A percentile compares a stretch with the other conserved stretches of the same genome.
phyloP scores from a whole-genome alignment of 345 rosid species.

The Jatropha curcas region DNA sequence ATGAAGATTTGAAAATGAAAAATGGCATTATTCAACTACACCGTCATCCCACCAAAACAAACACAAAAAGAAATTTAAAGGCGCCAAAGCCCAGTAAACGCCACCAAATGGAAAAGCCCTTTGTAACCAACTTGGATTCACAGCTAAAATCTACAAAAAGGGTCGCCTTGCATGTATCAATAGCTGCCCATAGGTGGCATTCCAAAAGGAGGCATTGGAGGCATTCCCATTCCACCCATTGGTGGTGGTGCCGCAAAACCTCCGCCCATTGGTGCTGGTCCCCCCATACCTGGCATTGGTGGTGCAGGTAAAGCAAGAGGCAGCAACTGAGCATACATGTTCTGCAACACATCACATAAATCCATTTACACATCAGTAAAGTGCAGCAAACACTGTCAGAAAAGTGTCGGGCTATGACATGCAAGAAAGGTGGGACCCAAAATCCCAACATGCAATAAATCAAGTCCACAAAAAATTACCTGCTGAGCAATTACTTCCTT shows the following conservation, averaged over 20 bases:
- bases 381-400: neutral
- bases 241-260: constrained; percentile 28
- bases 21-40: constrained; percentile 31
- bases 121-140: constrained; percentile 13
- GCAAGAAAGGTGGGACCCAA: neutral
- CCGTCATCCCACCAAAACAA: constrained; percentile 24
- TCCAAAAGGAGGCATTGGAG: constrained; percentile 34
- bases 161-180: constrained; percentile 1
- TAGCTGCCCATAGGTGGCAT: constrained; percentile 35
- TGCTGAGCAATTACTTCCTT: constrained; percentile 81
- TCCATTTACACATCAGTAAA: neutral
- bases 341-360: constrained; percentile 17
- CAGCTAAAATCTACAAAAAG: constrained; percentile 23
- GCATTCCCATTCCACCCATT: constrained; percentile 35
- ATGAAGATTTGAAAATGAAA: neutral
- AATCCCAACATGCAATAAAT: too few relatives aligned
- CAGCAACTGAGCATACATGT: constrained; percentile 33
- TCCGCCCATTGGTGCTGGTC: constrained; percentile 30
- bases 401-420: neutral
- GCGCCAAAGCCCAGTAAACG: constrained; percentile 20
- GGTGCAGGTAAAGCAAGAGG: constrained; percentile 36
- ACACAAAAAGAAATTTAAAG: constrained; percentile 17
- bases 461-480: constrained; percentile 37
- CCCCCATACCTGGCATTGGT: constrained; percentile 34
- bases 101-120: constrained; percentile 19